These are phyloP conservation scores for Aphanomyces cochlioides DNA, from an alignment of 352 stramenopile species.

Conservation along the genomic window DNA sequence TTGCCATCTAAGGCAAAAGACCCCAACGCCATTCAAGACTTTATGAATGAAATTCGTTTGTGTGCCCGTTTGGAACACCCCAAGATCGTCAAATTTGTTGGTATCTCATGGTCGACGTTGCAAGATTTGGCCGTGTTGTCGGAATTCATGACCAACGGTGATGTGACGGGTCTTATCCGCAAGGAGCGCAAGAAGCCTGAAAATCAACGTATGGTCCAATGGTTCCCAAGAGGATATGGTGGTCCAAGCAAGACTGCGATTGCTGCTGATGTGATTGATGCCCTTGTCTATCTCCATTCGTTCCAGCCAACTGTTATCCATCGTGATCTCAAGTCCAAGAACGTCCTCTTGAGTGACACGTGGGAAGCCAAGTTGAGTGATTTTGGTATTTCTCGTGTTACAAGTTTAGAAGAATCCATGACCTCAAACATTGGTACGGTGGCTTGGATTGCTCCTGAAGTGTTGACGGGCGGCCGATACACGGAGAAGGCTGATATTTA, in stretches of 20 bases:
- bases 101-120: conserved; percentile 66
- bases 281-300: conserved; percentile 56
- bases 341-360: conserved; percentile 51
- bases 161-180: conserved; percentile 47
- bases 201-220: conserved; percentile 32
- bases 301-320: conserved; percentile 44
- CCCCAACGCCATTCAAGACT: conserved; percentile 41
- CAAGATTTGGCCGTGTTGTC: conserved; percentile 56
- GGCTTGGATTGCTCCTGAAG: conserved; percentile 57
- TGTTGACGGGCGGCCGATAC: conserved; percentile 27
- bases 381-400: conserved; percentile 59
- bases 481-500: conserved; percentile 31
- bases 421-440: conserved; percentile 47
- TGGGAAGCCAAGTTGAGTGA: conserved; percentile 63
- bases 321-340: conserved; percentile 50
- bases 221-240: neutral
- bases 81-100: conserved; percentile 71
- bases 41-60: conserved; percentile 60
- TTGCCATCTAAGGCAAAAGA: conserved; percentile 51
- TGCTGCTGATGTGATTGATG: conserved; percentile 44
- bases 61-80: conserved; percentile 63
- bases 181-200: conserved; percentile 32
- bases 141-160: conserved; percentile 67
- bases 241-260: conserved; percentile 37
- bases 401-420: conserved; percentile 42